Evolutionary conservation across 805 yeast genomes (phyloP).

Genomic region (Candida qinlingensis): DNA sequence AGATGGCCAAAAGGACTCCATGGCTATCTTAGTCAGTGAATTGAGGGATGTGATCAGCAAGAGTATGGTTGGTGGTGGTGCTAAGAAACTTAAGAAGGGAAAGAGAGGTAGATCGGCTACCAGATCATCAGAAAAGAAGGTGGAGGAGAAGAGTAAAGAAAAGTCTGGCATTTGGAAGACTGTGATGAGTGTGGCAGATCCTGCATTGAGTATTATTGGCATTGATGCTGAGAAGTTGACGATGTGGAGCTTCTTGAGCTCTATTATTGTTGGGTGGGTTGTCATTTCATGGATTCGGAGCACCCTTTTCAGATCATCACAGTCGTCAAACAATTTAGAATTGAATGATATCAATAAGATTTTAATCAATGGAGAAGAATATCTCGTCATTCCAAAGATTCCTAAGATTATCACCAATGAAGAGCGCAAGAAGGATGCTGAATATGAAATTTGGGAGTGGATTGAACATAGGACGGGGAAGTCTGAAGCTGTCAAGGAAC

Average conservation of each 20-base stretch:
- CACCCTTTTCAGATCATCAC: background rate
- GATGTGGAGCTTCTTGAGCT: background rate
- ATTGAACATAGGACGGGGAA: constrained; percentile 16
- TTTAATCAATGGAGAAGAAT: constrained; percentile 21
- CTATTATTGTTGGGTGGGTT: background rate
- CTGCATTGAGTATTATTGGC: background rate
- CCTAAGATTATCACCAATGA: constrained; percentile 7
- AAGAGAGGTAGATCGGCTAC: constrained; percentile 2
- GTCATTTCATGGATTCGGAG: background rate
- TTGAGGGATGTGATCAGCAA: constrained; percentile 26
- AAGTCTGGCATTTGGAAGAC: background rate
- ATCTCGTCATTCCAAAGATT: constrained; percentile 18
- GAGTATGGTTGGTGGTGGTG: constrained; percentile 8
- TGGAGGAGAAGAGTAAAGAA: background rate
- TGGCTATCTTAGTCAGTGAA: constrained; percentile 40
- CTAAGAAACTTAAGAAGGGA: constrained; percentile 12
- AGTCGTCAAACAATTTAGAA: background rate
- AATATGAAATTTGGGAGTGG: constrained; percentile 27
- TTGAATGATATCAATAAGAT: constrained; percentile 12
- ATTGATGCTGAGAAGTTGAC: background rate
- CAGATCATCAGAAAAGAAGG: background rate
- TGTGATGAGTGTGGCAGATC: background rate
- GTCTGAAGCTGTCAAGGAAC: background rate
- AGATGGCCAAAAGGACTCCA: constrained; percentile 66
- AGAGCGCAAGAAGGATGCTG: constrained; percentile 7